These are phyloP conservation scores for Porpolomopsis calyptriformis DNA, from an alignment of 768 basidiomycete species.

Conservation along the genomic window DNA sequence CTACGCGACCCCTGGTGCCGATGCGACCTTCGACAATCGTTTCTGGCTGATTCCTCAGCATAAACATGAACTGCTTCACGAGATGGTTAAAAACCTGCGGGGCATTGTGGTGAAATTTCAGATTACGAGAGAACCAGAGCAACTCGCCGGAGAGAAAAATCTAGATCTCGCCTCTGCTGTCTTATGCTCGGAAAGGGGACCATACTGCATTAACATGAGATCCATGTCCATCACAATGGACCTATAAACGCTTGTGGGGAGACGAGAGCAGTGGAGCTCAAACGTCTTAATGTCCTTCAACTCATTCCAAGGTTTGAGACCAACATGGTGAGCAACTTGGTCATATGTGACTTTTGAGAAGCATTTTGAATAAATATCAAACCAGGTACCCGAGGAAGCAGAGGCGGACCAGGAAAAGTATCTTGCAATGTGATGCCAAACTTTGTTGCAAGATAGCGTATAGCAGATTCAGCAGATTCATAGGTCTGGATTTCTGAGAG, in stretches of 20 bases:
- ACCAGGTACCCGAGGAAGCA: conserved; percentile 9
- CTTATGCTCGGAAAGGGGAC: conserved; percentile 11
- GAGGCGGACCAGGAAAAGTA: not conserved
- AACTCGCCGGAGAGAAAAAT: conserved; percentile 15
- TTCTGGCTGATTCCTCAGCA: conserved; percentile 16
- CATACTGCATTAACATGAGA: conserved; percentile 15
- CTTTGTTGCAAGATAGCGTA: conserved; percentile 1
- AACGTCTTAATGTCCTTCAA: conserved; percentile 13
- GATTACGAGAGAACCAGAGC: conserved; percentile 8
- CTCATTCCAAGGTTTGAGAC: conserved; percentile 9
- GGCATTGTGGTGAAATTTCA: conserved; percentile 10
- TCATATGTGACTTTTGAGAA: conserved; percentile 15
- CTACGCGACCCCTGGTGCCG: conserved; percentile 9
- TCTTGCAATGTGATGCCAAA: conserved; percentile 1
- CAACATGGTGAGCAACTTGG: conserved; percentile 13
- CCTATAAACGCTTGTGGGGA: conserved; percentile 16
- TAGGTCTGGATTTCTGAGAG: not conserved
- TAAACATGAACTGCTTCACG: conserved; percentile 11
- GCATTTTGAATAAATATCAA: conserved; percentile 12
- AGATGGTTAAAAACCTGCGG: conserved; percentile 17
- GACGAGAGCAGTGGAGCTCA: conserved; percentile 16
- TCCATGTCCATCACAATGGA: conserved; percentile 16
- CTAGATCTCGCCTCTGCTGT: conserved; percentile 15
- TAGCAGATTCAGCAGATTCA: not conserved
- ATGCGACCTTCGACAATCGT: conserved; percentile 8